Evolutionary conservation across 2,329 filamentous ascomycete species (phyloP).

Genomic region (Phyllachora maydis): DNA sequence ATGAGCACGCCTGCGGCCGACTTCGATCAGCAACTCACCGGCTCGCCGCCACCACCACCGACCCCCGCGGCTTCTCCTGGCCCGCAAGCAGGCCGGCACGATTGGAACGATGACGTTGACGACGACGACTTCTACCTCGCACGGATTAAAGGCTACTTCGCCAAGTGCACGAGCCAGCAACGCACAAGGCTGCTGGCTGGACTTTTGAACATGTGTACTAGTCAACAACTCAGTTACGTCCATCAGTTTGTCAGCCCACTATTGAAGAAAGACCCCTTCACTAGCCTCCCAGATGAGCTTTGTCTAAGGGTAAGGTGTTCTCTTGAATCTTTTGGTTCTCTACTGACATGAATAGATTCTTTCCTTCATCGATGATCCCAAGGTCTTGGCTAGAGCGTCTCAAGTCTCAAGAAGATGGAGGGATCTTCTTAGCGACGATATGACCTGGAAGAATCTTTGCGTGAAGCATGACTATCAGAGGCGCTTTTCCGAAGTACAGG

Average conservation of each 20-base stretch:
- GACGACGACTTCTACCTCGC: constrained; percentile 69
- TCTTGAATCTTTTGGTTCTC: constrained; percentile 1
- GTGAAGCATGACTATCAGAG: constrained; percentile 80
- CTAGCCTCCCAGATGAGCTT: constrained; percentile 75
- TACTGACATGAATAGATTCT: constrained; percentile 45
- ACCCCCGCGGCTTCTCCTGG: constrained; percentile 46
- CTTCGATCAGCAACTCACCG: constrained; percentile 38
- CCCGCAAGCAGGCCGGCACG: constrained; percentile 36
- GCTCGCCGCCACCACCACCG: constrained; percentile 41
- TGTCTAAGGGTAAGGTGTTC: constrained; percentile 59
- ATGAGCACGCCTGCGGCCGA: constrained; percentile 44
- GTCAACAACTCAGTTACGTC: constrained; percentile 85
- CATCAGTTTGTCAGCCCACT: constrained; percentile 88
- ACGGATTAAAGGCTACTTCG: constrained; percentile 63
- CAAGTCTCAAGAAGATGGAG: constrained; percentile 94
- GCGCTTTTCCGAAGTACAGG: constrained; percentile 27
- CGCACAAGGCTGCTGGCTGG: constrained; percentile 70
- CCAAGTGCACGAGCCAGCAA: constrained; percentile 53
- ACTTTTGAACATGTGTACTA: constrained; percentile 83
- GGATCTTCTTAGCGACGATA: constrained; percentile 83
- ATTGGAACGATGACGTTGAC: constrained; percentile 60
- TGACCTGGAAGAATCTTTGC: constrained; percentile 95
- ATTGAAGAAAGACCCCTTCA: constrained; percentile 91
- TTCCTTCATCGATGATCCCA: constrained; percentile 92
- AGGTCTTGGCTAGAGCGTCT: constrained; percentile 77